These are phyloP conservation scores for Psophocarpus tetragonolobus DNA, from an alignment of 306 rosid species.

Conservation along the genomic window DNA sequence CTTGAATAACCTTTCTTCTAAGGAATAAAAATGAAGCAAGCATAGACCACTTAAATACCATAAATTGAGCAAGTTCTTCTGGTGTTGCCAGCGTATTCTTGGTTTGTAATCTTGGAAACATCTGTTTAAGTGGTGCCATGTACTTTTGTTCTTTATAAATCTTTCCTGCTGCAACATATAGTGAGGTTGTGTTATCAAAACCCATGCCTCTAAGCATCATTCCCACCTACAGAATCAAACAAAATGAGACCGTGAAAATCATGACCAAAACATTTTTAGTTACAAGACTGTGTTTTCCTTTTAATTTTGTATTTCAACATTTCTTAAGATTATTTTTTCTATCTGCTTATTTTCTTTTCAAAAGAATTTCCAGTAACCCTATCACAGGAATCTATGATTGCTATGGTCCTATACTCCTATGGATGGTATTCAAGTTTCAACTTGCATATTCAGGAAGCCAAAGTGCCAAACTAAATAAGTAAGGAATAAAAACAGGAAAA, in stretches of 20 bases:
- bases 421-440: background rate
- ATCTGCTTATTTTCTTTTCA: background rate
- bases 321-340: background rate
- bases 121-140: constrained; percentile 93
- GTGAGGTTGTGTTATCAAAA: constrained; percentile 80
- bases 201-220: constrained; percentile 99
- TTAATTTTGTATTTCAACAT: background rate
- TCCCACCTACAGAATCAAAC: constrained; percentile 68
- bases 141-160: constrained; percentile 81
- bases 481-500: background rate
- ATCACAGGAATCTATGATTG: constrained; percentile 14
- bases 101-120: constrained; percentile 91
- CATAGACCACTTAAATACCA: constrained; percentile 53
- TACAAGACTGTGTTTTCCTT: background rate
- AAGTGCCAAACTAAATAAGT: background rate
- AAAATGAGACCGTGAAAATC: constrained; percentile 21
- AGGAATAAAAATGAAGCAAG: constrained; percentile 30
- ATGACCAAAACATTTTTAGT: constrained; percentile 8
- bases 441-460: background rate
- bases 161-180: constrained; percentile 90
- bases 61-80: constrained; percentile 83
- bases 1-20: constrained; percentile 20
- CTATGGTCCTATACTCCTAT: no score
- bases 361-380: background rate
- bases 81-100: constrained; percentile 76